Percentiles rank a stretch among this genome's conserved stretches.
Conservation (phyloP, 176 grass and related monocot species). For the Leersia perrieri region DNA sequence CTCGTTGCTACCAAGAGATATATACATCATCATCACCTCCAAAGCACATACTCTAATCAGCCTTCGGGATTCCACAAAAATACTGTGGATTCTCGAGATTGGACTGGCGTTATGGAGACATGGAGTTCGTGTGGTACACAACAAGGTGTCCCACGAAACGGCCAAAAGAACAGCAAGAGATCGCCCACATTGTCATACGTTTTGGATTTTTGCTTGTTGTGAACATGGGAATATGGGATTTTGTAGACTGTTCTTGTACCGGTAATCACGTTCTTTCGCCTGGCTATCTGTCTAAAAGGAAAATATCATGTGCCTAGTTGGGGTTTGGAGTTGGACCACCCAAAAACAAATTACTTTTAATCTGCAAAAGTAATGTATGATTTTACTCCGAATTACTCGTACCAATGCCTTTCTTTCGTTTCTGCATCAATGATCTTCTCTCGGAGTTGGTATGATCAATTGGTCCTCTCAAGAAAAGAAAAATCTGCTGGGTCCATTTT, state of each 20-base stretch:
- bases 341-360: neutral
- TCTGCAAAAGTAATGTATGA: neutral
- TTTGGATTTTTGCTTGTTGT: neutral
- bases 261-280: conserved; percentile 30
- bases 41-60: neutral
- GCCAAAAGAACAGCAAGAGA: conserved; percentile 5
- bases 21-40: neutral
- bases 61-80: conserved; percentile 6
- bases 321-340: neutral
- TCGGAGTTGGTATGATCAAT: too few species aligned
- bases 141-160: conserved; percentile 4
- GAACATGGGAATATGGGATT: neutral
- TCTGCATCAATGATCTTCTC: too few species aligned
- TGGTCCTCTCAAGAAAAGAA: too few species aligned
- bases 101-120: neutral
- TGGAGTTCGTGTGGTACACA: neutral
- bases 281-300: conserved; percentile 2
- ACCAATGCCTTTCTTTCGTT: neutral
- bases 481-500: too few species aligned
- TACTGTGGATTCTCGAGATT: neutral
- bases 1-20: neutral
- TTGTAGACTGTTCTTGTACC: neutral
- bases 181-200: neutral
- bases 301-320: neutral
- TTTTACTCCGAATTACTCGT: neutral